Base-by-base conservation (phyloP, 345 rosid species). In the Ceriops decandra region DNA sequence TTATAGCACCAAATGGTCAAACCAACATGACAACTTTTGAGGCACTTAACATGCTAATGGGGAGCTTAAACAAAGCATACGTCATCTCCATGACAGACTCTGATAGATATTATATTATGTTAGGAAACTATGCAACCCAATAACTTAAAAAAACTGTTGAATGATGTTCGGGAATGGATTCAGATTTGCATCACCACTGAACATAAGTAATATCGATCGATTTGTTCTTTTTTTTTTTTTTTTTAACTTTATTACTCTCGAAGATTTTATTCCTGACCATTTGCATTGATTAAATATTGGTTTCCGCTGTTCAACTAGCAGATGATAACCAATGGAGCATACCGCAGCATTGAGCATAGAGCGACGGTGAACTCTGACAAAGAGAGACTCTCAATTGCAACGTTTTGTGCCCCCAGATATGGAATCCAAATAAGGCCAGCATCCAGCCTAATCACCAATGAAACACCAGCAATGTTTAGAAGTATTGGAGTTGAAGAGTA, bases 381-480 rank as follows among this genome's bases (percentile, higher is more conserved):
- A 54, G 89, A 83, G 66, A 82, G 84, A 38, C 67, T 84, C 46
- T 84, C 88, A 4, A 60, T 85, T 51, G 88, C 86, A 6, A 68
- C 82, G 32, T 85, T 85, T 70, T 74, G 52, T 21, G 57, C 67
- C 51, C 74, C 84, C 0, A 69, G 57, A 7, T 66, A 58, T 56
- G 79, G 71, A 49, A 72, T 82, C 2, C 69, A 72, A n/a, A 60
- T 85, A 3, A 79, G 81, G 9, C 86, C 91, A 0, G 84, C 89
- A 19, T 36, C 71, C 21, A 79, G 87, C 70, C 78, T 82, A 60
- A 73, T 80, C 20, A 74, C 76, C 0, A 30, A 42, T 36, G 31
- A 68, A 32, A 71, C 67, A 47, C 81, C 80, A 7, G 17, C 81
- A 27, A 20, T 77, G 51, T 87, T 80, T 62, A 78, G 38, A 46